A percentile compares a stretch with the other conserved stretches of the same genome.
Conservation (phyloP, 805 yeast genomes). For the Hanseniaspora vineae region DNA sequence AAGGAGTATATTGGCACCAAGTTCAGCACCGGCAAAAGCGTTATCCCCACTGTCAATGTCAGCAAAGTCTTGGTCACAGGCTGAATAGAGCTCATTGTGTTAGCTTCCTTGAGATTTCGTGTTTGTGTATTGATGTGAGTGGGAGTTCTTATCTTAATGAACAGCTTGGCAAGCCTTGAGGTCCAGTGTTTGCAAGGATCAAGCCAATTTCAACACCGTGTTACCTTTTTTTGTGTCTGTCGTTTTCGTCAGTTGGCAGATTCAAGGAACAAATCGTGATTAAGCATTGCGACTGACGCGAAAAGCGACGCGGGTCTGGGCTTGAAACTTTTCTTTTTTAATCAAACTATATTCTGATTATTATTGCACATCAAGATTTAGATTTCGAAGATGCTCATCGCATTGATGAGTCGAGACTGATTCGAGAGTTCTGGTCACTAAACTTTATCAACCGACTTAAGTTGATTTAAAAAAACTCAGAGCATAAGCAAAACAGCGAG, state of each 20-base stretch:
- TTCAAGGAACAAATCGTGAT: neutral
- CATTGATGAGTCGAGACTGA: no score
- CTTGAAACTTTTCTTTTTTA: neutral
- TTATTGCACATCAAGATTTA: no score
- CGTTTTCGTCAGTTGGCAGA: neutral
- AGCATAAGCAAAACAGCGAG: neutral
- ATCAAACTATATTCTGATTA: no score
- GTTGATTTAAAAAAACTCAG: no score
- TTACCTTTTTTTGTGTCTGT: neutral
- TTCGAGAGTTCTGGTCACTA: no score
- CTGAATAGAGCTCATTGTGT: constrained; percentile 21
- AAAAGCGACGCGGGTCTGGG: no score
- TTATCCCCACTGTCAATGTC: constrained; percentile 22
- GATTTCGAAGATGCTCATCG: no score
- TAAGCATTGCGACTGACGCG: no score
- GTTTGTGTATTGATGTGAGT: neutral
- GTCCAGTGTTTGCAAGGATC: no score
- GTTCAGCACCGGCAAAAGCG: neutral
- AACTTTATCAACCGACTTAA: neutral
- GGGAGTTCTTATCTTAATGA: no score
- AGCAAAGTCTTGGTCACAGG: constrained; percentile 26
- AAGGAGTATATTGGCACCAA: neutral
- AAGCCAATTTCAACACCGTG: no score
- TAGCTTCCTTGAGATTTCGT: neutral
- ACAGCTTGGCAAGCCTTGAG: no score